Evolutionary conservation across 2,329 filamentous ascomycete species (phyloP).

Genomic region (Aschersonia sp.): DNA sequence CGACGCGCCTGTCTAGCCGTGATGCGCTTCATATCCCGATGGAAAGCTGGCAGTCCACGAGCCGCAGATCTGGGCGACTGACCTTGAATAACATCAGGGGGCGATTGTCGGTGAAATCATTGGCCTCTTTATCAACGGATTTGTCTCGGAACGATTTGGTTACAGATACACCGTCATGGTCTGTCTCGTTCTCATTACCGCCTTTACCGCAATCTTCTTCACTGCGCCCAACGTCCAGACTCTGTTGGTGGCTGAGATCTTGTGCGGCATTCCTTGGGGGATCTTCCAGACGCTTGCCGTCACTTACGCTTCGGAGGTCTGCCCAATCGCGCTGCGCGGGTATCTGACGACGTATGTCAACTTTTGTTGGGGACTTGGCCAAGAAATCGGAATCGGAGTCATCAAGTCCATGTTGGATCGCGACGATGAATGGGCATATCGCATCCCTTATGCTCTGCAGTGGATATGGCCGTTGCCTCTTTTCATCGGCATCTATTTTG

Average conservation of each 20-base stretch:
- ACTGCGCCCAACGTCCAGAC: slow-evolving; percentile 45
- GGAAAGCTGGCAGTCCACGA: too few relatives aligned
- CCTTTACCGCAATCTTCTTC: slow-evolving; percentile 50
- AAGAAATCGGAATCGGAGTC: slow-evolving; percentile 60
- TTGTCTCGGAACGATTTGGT: slow-evolving; percentile 51
- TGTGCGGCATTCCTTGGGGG: slow-evolving; percentile 50
- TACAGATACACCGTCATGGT: slow-evolving; percentile 50
- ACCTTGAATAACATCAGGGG: slow-evolving; percentile 5
- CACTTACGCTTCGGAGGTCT: slow-evolving; percentile 59
- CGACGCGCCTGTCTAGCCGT: too few relatives aligned
- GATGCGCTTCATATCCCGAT: too few relatives aligned
- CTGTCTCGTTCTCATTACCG: slow-evolving; percentile 36
- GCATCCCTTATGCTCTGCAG: slow-evolving; percentile 58
- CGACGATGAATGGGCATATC: slow-evolving; percentile 53
- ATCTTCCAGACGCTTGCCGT: slow-evolving; percentile 44
- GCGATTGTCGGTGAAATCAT: slow-evolving; percentile 42
- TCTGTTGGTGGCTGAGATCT: slow-evolving; percentile 45
- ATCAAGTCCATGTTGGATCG: slow-evolving; percentile 53
- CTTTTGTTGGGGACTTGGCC: slow-evolving; percentile 65
- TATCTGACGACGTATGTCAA: slow-evolving; percentile 64
- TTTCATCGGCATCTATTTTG: slow-evolving; percentile 49
- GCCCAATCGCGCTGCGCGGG: slow-evolving; percentile 55
- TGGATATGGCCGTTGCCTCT: slow-evolving; percentile 67
- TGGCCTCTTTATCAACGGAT: slow-evolving; percentile 52
- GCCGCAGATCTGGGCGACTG: neutral